These are phyloP conservation scores for Diophrys sp. DNA, from an alignment of 73 alveolate species.

Conservation along the genomic window DNA sequence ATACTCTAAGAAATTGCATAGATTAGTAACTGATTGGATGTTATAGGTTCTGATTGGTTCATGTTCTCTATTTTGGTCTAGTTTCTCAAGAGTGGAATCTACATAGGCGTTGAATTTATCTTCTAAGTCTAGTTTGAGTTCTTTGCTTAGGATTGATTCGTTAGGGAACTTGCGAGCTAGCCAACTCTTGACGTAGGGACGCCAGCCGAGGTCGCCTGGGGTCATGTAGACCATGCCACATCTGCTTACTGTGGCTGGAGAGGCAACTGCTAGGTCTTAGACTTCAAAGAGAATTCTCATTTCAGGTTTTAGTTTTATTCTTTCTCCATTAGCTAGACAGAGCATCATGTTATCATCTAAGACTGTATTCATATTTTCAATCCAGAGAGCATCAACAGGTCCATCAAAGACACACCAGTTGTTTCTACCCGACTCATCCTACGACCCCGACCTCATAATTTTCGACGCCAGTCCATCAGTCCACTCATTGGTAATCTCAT, in stretches of 20 bases:
- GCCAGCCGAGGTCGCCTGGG: constrained; percentile 87
- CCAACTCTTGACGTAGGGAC: constrained; percentile 93
- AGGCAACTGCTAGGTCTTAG: constrained; percentile 83
- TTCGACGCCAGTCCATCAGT: constrained; percentile 84
- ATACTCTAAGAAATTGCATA: constrained; percentile 53
- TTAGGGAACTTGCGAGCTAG: constrained; percentile 68
- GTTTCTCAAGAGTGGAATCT: constrained; percentile 28
- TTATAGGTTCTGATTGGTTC: constrained; percentile 56
- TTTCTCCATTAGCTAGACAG: constrained; percentile 88
- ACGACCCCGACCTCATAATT: constrained; percentile 73
- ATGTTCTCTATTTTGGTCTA: constrained; percentile 18
- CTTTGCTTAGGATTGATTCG: constrained; percentile 57
- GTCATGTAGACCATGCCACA: constrained; percentile 89
- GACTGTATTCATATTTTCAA: constrained; percentile 92
- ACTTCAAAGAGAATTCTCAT: constrained; percentile 84
- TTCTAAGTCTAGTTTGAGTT: constrained; percentile 16
- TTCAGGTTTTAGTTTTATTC: constrained; percentile 80
- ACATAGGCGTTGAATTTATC: constrained; percentile 43
- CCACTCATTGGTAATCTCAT: constrained; percentile 78
- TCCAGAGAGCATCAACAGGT: constrained; percentile 91
- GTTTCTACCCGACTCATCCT: constrained; percentile 66
- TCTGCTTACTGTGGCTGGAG: constrained; percentile 88
- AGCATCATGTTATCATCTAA: constrained; percentile 87
- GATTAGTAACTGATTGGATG: constrained; percentile 27
- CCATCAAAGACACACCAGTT: constrained; percentile 89